phyloP scores from a whole-genome alignment of 352 stramenopile species.

The Phytophthora niederhauseri region DNA sequence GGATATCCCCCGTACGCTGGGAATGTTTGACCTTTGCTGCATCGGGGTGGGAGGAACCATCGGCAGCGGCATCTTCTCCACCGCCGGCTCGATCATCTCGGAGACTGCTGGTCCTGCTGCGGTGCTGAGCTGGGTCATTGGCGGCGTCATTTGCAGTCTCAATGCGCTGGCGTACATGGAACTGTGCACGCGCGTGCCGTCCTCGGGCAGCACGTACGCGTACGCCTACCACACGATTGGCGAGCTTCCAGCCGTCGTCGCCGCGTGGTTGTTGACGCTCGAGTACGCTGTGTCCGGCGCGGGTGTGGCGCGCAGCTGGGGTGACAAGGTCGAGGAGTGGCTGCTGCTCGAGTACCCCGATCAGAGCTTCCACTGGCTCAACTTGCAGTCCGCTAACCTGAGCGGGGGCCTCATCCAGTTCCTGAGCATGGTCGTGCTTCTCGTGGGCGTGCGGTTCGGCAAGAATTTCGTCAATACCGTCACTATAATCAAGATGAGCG shows the following conservation, averaged over 20 bases:
- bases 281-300: conserved; percentile 91
- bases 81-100: conserved; percentile 65
- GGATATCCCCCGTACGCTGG: conserved; percentile 57
- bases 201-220: conserved; percentile 89
- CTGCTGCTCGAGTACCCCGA: conserved; percentile 43
- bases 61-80: conserved; percentile 89
- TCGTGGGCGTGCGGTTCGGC: conserved; percentile 84
- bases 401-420: conserved; percentile 66
- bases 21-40: conserved; percentile 82
- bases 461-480: conserved; percentile 88
- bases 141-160: conserved; percentile 70
- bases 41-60: conserved; percentile 91
- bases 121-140: conserved; percentile 74
- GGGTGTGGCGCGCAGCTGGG: conserved; percentile 92
- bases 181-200: conserved; percentile 79
- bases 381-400: conserved; percentile 57
- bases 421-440: conserved; percentile 67
- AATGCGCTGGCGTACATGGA: conserved; percentile 90
- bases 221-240: conserved; percentile 92
- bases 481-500: conserved; percentile 66
- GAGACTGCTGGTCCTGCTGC: conserved; percentile 74
- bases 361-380: conserved; percentile 53
- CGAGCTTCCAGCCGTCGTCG: conserved; percentile 90
- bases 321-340: conserved; percentile 88
- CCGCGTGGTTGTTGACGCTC: conserved; percentile 85